phyloP scores from a whole-genome alignment of 257 asterid genomes.

The Lithospermum erythrorhizon region DNA sequence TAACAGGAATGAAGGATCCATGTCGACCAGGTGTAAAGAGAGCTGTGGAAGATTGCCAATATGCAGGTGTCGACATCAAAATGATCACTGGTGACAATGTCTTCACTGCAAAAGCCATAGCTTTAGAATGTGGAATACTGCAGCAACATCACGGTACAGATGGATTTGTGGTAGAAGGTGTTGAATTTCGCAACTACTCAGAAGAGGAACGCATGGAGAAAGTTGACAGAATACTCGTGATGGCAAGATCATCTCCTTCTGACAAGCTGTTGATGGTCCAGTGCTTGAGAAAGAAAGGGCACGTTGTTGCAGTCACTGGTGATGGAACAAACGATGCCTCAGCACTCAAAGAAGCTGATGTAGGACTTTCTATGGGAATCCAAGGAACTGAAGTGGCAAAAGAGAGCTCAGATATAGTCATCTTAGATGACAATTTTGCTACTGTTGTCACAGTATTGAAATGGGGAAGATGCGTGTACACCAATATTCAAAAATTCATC shows the following conservation, averaged over 20 bases:
- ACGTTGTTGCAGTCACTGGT: conserved; percentile 68
- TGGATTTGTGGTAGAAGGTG: conserved; percentile 50
- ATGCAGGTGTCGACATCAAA: conserved; percentile 51
- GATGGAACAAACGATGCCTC: conserved; percentile 73
- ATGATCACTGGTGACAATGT: conserved; percentile 80
- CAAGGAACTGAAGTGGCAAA: conserved; percentile 67
- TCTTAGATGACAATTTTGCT: conserved; percentile 52
- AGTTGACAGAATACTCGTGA: conserved; percentile 41
- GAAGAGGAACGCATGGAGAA: conserved; percentile 47
- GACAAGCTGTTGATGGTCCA: conserved; percentile 75
- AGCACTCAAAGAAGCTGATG: conserved; percentile 56
- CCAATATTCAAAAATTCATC: conserved; percentile 58
- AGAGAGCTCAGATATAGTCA: conserved; percentile 63
- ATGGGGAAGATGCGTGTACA: conserved; percentile 51
- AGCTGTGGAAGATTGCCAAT: conserved; percentile 54
- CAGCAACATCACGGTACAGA: conserved; percentile 6
- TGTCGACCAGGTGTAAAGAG: conserved; percentile 49
- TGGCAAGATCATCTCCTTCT: conserved; percentile 72
- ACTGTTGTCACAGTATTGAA: conserved; percentile 42
- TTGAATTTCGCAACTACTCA: conserved; percentile 43
- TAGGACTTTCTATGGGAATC: conserved; percentile 67
- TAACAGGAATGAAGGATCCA: conserved; percentile 62
- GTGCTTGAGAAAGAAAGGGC: conserved; percentile 46
- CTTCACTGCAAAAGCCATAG: conserved; percentile 68
- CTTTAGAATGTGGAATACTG: conserved; percentile 67